A percentile compares a stretch with the other conserved stretches of the same genome.
These are phyloP conservation scores for Selaginella moellendorffii DNA, from an alignment of 75 land plant genomes.

Conservation along the genomic window DNA sequence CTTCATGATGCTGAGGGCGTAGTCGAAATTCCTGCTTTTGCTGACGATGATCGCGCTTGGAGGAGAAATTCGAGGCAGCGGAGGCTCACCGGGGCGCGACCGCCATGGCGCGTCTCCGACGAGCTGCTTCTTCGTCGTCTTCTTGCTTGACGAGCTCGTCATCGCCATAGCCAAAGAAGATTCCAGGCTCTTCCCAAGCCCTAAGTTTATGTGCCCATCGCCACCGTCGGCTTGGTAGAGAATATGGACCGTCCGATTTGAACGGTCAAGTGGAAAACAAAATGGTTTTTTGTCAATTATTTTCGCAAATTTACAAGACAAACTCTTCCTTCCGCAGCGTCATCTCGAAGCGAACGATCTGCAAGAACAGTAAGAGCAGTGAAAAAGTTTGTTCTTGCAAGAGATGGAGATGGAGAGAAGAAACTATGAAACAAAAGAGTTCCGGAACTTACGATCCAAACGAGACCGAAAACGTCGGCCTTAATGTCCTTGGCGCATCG, in stretches of 20 bases:
- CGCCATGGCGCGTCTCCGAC: conserved; percentile 25
- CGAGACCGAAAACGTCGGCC: background rate
- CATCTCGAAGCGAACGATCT: background rate
- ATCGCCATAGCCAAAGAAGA: background rate
- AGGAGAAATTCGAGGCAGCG: conserved; percentile 36
- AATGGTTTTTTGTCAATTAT: background rate
- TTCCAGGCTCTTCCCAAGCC: too few relatives aligned
- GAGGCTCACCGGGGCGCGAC: conserved; percentile 20
- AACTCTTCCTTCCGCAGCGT: background rate
- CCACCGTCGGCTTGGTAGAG: too few relatives aligned
- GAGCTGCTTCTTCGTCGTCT: conserved; percentile 13
- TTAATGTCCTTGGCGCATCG: background rate
- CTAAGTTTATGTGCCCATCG: too few relatives aligned
- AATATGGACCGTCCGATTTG: too few relatives aligned
- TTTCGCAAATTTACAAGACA: background rate
- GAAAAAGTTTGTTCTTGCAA: background rate
- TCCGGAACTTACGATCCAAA: background rate
- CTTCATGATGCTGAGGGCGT: conserved; percentile 55
- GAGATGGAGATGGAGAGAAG: too few relatives aligned
- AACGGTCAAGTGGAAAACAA: too few relatives aligned
- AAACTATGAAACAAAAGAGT: background rate
- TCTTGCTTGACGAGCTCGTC: conserved; percentile 10
- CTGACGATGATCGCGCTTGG: conserved; percentile 20
- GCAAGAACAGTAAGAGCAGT: background rate
- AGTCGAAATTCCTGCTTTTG: conserved; percentile 25